A percentile compares a stretch with the other conserved stretches of the same genome.
These are phyloP conservation scores for Iberis amara DNA, from an alignment of 441 rosid genomes.

Conservation along the genomic window DNA sequence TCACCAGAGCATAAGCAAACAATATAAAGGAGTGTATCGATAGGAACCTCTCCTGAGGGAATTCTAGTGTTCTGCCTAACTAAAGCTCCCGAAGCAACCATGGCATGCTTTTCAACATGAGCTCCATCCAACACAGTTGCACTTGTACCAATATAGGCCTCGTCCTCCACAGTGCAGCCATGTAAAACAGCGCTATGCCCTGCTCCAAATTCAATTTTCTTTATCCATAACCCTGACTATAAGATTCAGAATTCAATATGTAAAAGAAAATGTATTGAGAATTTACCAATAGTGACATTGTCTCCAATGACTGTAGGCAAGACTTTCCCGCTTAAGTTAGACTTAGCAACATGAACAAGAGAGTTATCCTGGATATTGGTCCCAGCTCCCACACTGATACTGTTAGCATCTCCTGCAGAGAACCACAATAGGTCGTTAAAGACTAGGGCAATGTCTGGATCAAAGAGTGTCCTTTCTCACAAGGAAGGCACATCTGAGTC, in stretches of 20 bases:
- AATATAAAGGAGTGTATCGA: slow-evolving; percentile 21
- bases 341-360: slow-evolving; percentile 66
- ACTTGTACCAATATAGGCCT: slow-evolving; percentile 63
- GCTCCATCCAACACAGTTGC: slow-evolving; percentile 67
- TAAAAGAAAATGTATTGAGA: neutral
- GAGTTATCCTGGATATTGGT: slow-evolving; percentile 69
- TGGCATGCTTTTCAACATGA: slow-evolving; percentile 64
- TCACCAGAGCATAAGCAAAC: slow-evolving; percentile 5
- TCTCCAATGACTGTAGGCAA: slow-evolving; percentile 57
- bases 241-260: slow-evolving; percentile 14
- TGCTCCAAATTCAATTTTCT: slow-evolving; percentile 32
- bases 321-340: slow-evolving; percentile 65
- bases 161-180: slow-evolving; percentile 71
- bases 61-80: slow-evolving; percentile 63
- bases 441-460: slow-evolving; percentile 3
- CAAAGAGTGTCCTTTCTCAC: neutral
- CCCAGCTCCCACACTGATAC: slow-evolving; percentile 58
- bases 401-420: slow-evolving; percentile 61
- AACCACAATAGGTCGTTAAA: neutral
- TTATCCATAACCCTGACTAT: neutral
- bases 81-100: slow-evolving; percentile 70
- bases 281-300: slow-evolving; percentile 55
- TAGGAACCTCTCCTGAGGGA: slow-evolving; percentile 56
- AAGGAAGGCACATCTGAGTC: slow-evolving; percentile 3
- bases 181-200: slow-evolving; percentile 73